Evolutionary conservation across 2,329 filamentous ascomycete species (phyloP), one percentile per base, ranked within the genome.

Genomic region (Orbilia blumenaviensis): DNA sequence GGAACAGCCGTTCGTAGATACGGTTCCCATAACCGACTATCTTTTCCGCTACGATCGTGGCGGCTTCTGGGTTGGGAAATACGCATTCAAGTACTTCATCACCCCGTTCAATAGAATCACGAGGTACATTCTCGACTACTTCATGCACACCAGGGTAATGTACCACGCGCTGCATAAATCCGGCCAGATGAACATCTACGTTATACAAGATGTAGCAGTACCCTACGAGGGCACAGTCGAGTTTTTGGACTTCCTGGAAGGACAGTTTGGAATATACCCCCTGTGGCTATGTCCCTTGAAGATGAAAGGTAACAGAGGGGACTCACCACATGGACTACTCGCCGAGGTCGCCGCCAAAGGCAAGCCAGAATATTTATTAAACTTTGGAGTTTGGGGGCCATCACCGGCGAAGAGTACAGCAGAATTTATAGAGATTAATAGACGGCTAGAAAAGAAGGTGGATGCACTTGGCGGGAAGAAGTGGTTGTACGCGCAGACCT

Each of bases 41-140:
- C 86, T 91, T 73, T 92, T 92, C 82, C 87, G 90, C 14, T 91
- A 90, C 82, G 89, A 92, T 81, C 86, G 89, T 36, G 90, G 89
- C 52, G 89, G 87, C 1, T 91, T 91, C 83, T 92, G 89, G 90
- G 87, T 87, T 2, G 89, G 87, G 8, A 83, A 83, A 21, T 87
- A 89, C 69, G 88, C 89, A 1, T 91, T 89, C 82, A 81, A 83
- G 21, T 91, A 91, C 82, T 91, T 91, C 81, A 80, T 86, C 36
- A 87, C 86, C 0, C 89, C 89, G 0, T 91, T 91, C 82, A 91
- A 90, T 83, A 84, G 86, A 36, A 81, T 88, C 78, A 91, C 89
- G 0, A 86, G 89, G 18, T 87, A 84, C 80, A 81, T 87, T n/a
- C 84, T 91, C 2, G 87, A 92, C 79, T 84, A 85, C 18, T 88